These are phyloP conservation scores for Lasiodiplodia sp. DNA, from an alignment of 2,329 filamentous ascomycete species.

Conservation along the genomic window DNA sequence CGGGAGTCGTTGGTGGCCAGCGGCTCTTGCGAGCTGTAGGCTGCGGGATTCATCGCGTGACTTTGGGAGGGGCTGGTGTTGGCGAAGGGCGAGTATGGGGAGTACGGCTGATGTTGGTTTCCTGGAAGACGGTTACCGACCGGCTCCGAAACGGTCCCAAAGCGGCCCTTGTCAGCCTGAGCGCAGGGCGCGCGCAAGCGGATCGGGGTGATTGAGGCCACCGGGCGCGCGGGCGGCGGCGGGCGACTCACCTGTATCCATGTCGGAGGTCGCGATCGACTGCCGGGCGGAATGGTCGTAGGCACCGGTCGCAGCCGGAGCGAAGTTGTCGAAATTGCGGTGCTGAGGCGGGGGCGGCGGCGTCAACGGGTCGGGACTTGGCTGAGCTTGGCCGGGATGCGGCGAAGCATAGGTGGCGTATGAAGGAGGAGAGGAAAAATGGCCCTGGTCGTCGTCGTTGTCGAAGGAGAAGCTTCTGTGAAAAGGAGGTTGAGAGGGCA, in stretches of 20 bases:
- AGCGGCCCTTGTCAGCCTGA: constrained; percentile 32
- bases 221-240: constrained; percentile 69
- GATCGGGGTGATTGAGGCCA: constrained; percentile 69
- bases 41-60: constrained; percentile 48
- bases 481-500: constrained; percentile 28
- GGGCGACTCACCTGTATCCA: constrained; percentile 69
- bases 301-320: constrained; percentile 8
- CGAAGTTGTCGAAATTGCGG: constrained; percentile 3
- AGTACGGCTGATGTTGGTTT: constrained; percentile 15
- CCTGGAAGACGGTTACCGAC: constrained; percentile 19
- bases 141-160: constrained; percentile 11
- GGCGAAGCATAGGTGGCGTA: constrained; percentile 11
- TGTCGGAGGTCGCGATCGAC: constrained; percentile 62
- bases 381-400: not conserved
- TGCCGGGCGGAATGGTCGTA: constrained; percentile 6
- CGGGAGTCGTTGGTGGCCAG: constrained; percentile 35
- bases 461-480: constrained; percentile 24
- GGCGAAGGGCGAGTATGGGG: constrained; percentile 22
- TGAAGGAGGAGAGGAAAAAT: constrained; percentile 1
- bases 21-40: constrained; percentile 44
- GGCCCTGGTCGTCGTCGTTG: constrained; percentile 19
- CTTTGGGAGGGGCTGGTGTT: constrained; percentile 32
- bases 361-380: not conserved
- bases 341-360: constrained; percentile 23
- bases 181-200: constrained; percentile 67